A percentile compares a stretch with the other conserved stretches of the same genome.
Conservation (phyloP, 495 filamentous ascomycete genomes). For the Lasiosphaeria miniovina region DNA sequence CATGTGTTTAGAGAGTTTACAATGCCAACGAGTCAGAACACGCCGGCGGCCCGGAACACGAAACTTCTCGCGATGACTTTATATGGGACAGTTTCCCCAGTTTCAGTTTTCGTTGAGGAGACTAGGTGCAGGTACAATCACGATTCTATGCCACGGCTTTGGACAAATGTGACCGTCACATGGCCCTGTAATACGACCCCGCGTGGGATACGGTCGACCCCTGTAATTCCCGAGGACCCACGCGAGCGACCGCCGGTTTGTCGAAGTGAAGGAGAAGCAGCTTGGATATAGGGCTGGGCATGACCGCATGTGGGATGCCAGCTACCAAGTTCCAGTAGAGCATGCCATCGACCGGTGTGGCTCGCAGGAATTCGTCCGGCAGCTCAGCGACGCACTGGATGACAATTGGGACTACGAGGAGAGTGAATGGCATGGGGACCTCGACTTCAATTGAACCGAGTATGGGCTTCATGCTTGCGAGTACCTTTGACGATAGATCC, state of each 20-base stretch:
- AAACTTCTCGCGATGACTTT: neutral
- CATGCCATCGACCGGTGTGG: neutral
- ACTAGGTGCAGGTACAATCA: neutral
- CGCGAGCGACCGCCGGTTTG: slow-evolving; percentile 14
- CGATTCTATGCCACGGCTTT: too few relatives aligned
- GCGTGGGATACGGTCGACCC: slow-evolving; percentile 2
- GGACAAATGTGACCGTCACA: neutral
- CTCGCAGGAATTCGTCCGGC: slow-evolving; percentile 4
- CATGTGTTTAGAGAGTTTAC: slow-evolving; percentile 13
- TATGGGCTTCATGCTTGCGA: slow-evolving; percentile 15
- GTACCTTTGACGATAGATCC: neutral
- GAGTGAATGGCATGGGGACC: neutral
- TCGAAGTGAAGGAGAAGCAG: slow-evolving; percentile 9
- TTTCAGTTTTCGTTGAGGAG: neutral
- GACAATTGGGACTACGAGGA: neutral
- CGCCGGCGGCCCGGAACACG: slow-evolving; percentile 3
- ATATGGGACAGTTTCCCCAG: slow-evolving; percentile 6
- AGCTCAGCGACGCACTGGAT: neutral
- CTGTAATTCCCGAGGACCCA: neutral
- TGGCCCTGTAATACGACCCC: slow-evolving; percentile 16
- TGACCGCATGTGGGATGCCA: neutral
- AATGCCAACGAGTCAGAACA: neutral
- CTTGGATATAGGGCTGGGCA: neutral
- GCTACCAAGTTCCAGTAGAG: neutral
- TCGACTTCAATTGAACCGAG: neutral